These are phyloP conservation scores for Talaromyces proteolyticus DNA, from an alignment of 495 filamentous ascomycete species.

Conservation along the genomic window DNA sequence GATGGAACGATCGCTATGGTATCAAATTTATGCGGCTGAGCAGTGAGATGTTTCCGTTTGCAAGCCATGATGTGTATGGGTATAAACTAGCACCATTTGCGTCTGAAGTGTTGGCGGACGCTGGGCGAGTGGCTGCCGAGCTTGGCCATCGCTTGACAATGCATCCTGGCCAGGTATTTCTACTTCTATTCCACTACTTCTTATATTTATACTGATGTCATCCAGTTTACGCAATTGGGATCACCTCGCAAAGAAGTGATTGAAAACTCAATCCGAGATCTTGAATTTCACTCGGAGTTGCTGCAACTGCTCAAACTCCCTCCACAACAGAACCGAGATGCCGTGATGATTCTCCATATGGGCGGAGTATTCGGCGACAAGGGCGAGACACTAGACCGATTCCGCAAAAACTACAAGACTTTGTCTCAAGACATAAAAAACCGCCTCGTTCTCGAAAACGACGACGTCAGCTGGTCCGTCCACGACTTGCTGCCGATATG, in stretches of 20 bases:
- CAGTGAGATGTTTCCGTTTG: conserved; percentile 96
- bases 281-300: conserved; percentile 88
- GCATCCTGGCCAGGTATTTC: conserved; percentile 72
- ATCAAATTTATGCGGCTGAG: conserved; percentile 92
- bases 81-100: conserved; percentile 88
- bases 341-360: conserved; percentile 94
- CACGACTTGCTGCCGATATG: conserved; percentile 90
- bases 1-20: conserved; percentile 89
- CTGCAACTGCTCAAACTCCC: conserved; percentile 72
- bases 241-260: conserved; percentile 73
- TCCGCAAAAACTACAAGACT: conserved; percentile 67
- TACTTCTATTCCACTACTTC: conserved; percentile 7
- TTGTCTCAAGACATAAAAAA: conserved; percentile 66
- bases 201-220: neutral
- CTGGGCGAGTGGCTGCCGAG: conserved; percentile 70
- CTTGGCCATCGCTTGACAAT: conserved; percentile 83
- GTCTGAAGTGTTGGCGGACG: conserved; percentile 66
- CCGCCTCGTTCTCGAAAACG: conserved; percentile 87
- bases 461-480: conserved; percentile 85
- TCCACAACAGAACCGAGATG: conserved; percentile 75
- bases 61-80: conserved; percentile 79
- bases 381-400: conserved; percentile 70
- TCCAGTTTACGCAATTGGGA: conserved; percentile 78
- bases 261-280: conserved; percentile 67
- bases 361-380: conserved; percentile 91